Evolutionary conservation across 176 grass and related monocot species (phyloP).

Genomic region (Coix lacrymajobi): DNA sequence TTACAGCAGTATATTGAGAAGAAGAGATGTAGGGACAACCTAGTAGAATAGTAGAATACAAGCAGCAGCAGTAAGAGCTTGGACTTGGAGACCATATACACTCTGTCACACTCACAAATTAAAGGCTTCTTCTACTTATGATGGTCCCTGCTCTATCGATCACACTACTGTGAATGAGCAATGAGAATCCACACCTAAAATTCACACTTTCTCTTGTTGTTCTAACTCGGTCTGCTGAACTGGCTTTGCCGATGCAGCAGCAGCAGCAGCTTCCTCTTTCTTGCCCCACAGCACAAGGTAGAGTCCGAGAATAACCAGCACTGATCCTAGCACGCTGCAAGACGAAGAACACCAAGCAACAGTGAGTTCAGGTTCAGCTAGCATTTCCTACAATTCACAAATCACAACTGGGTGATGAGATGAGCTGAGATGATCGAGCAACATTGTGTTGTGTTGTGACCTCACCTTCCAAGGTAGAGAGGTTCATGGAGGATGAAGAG

Average conservation of each 20-base stretch:
- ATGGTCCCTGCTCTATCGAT: not conserved
- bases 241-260: not conserved
- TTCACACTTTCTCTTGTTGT: constrained; percentile 31
- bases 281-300: constrained; percentile 94
- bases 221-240: not conserved
- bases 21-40: not conserved
- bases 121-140: not conserved
- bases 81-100: not conserved
- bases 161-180: not conserved
- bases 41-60: not conserved
- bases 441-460: not conserved
- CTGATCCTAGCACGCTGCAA: constrained; percentile 69
- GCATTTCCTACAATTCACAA: too few species aligned
- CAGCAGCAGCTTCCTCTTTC: constrained; percentile 38
- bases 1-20: not conserved
- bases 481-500: constrained; percentile 66
- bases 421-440: too few species aligned
- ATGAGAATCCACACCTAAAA: not conserved
- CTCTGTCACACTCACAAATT: not conserved
- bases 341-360: not conserved
- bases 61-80: not conserved
- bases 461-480: constrained; percentile 68
- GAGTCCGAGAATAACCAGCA: constrained; percentile 61
- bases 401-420: not conserved
- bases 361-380: not conserved